Percentiles rank a stretch among this genome's conserved stretches.
phyloP scores from a whole-genome alignment of 345 rosid species.

The Kandelia obovata region DNA sequence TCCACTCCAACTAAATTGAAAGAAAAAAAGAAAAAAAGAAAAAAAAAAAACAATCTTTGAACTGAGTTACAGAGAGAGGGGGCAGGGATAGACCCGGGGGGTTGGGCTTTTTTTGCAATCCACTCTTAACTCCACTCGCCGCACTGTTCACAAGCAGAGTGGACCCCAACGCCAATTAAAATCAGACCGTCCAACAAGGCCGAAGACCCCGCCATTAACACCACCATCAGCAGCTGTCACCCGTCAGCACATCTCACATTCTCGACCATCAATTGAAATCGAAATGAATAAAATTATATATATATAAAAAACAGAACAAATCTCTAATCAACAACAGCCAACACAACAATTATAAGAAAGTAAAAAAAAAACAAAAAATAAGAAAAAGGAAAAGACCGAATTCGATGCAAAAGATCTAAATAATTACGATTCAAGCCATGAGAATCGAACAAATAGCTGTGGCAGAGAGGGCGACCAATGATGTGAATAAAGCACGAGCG shows the following conservation, averaged over 20 bases:
- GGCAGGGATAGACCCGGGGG: too few relatives aligned
- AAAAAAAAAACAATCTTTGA: too few relatives aligned
- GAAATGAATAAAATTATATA: slow-evolving; percentile 10
- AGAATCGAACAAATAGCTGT: slow-evolving; percentile 36
- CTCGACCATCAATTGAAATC: slow-evolving; percentile 7
- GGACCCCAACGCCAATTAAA: too few relatives aligned
- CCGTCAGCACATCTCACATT: slow-evolving; percentile 1
- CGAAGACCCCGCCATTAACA: too few relatives aligned
- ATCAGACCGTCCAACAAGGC: too few relatives aligned
- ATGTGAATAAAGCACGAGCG: slow-evolving; percentile 37
- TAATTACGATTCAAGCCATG: slow-evolving; percentile 39
- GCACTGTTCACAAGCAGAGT: too few relatives aligned
- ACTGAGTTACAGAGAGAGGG: too few relatives aligned
- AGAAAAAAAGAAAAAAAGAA: too few relatives aligned
- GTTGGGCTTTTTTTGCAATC: too few relatives aligned
- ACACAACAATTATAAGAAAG: neutral
- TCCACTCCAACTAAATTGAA: too few relatives aligned
- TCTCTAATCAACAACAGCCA: neutral
- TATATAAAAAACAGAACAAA: neutral
- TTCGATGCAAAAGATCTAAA: neutral
- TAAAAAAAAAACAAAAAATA: neutral
- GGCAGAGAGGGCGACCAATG: slow-evolving; percentile 26
- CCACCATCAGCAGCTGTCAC: neutral
- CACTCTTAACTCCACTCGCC: too few relatives aligned
- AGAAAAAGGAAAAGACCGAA: neutral